Evolutionary conservation across 2,329 filamentous ascomycete genomes (phyloP), one percentile per base, ranked within the genome.

Genomic region (Domatiomyces globalis): DNA sequence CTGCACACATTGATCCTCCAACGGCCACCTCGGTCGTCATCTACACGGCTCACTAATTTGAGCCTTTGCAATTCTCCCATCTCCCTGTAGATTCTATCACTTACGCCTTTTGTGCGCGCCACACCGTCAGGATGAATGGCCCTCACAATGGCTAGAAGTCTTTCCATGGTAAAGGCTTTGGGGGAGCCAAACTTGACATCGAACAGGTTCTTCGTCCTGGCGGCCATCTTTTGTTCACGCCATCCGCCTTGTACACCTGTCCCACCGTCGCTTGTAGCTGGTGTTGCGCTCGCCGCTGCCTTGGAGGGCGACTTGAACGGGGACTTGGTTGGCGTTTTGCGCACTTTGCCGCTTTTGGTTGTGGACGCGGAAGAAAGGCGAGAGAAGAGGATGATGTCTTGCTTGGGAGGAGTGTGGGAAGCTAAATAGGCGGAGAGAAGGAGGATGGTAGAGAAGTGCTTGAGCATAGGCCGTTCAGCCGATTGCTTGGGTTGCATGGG

Each of bases 301-400:
- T 45, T 54, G 7, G 51, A 25, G 12, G 29, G 18, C 7, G 48
- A 42, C 39, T 53, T 56, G 33, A 70, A 57, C 15, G 69, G 66
- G 9, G 68, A 59, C 29, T 59, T 54, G 43, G 64, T 49, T 66
- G 63, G 54, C 69, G 69, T 51, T 33, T 51, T 54, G 15, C 66
- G 66, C 44, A 69, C 69, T 55, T 72, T 72, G 52, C 68, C 70
- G 45, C 68, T 63, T 5, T 66, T 67, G 25, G 68, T 70, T 42
- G 67, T 58, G 0, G 68, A 69, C 1, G 68, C 67, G 6, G 68
- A 68, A 12, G 71, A 71, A 49, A 72, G 68, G 57, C 72, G 73
- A 7, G 71, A 73, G 60, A 74, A 74, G 54, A 74, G 71, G 51
- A 72, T 67, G 6, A 70, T 72, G 58, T 74, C 72, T 10, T 73